These are phyloP conservation scores for Fusarium foetens DNA, from an alignment of 2,329 filamentous ascomycete genomes.

Conservation along the genomic window DNA sequence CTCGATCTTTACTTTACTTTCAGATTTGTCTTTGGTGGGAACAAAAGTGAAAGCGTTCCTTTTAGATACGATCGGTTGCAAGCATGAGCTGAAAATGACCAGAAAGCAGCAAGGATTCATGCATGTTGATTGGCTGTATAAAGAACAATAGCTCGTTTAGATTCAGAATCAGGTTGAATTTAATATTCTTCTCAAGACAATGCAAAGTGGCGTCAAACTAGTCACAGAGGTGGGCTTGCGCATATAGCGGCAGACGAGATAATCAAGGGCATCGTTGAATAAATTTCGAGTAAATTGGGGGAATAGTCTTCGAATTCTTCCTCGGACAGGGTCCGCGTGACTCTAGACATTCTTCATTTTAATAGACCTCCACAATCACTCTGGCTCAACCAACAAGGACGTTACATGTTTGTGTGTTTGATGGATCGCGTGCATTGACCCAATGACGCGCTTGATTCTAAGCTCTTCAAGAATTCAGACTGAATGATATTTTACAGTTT, in stretches of 20 bases:
- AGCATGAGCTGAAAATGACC: neutral
- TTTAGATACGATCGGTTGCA: neutral
- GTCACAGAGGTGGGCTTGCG: neutral
- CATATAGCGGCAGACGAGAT: neutral
- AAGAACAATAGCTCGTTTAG: neutral
- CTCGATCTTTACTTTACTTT: accelerated
- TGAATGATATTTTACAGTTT: neutral
- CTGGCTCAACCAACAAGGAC: neutral
- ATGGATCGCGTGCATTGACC: neutral
- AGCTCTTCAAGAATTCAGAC: neutral
- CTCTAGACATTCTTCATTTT: accelerated
- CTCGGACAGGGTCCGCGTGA: accelerated
- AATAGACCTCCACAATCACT: accelerated
- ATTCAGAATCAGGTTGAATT: accelerated
- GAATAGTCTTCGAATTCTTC: accelerated
- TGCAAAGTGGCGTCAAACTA: conserved; percentile 5
- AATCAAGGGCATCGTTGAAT: neutral
- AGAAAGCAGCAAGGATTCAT: accelerated
- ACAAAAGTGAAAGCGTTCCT: accelerated
- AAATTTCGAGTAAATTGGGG: neutral
- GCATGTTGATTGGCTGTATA: neutral
- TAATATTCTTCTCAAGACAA: neutral
- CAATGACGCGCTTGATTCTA: accelerated
- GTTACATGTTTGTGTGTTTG: neutral
- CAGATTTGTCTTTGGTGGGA: accelerated